Evolutionary conservation across 31 red algal genomes (phyloP), one percentile per base, ranked within the genome.

Genomic region (Asparagopsis taxiformis): DNA sequence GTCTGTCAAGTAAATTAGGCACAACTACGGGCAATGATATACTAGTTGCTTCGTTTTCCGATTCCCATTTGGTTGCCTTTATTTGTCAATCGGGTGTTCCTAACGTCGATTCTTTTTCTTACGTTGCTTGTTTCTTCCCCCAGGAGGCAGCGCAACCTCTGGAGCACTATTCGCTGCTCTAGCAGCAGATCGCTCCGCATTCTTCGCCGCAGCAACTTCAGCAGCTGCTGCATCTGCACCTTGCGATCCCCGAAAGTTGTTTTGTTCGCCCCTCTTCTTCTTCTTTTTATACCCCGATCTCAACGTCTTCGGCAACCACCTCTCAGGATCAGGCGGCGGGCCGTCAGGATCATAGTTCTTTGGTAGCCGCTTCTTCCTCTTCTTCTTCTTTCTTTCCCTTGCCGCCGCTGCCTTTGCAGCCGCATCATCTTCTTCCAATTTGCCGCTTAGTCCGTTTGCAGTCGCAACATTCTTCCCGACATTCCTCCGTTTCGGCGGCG

Each of bases 251-350:
- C 75, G 61, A 52, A 79, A 79, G 19, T 71, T 59, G 0, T 50
- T 36, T 24, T 65, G 55, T 21, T 79, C 61, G 3, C 68, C 38
- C 51, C 70, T 75, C n/a, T 16, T 36, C 58, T 76, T 86, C 44
- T 84, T 82, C 71, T 87, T 93, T 53, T 74, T 65, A 48, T 93
- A 80, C 10, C 64, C 59, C 31, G 79, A 74, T 0, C 90, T 74
- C 73, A 74, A 30, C 1, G 71, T 80, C 68, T 80, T 81, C 0
- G 90, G 90, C 9, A 93, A 13, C 90, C 90, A 93, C 51, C 84
- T 67, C 34, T 93, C 90, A 22, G 90, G 90, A 35, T 93, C 90
- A 22, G 90, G 90, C 13, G 81, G 90, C 10, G 90, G 90, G 31
- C 63, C 76, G 20, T 78, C 50, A 0, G 90, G 80, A 50, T 79